Percentiles rank a stretch among this genome's conserved stretches.
phyloP scores from a whole-genome alignment of 1,284 basidiomycete genomes.

The Moniliella sp. region DNA sequence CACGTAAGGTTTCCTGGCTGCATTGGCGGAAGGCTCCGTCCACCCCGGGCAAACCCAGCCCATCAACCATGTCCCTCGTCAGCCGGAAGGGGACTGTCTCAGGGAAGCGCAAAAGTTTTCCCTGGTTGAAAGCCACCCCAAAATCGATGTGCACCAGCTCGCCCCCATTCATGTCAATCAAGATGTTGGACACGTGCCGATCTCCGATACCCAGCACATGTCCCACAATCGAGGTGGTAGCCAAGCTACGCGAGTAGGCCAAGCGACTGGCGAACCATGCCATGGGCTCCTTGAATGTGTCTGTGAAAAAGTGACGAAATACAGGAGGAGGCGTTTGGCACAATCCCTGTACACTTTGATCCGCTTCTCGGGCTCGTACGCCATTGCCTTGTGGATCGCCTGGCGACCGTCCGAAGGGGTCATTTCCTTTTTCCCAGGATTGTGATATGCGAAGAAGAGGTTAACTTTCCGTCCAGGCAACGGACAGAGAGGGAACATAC shows the following conservation, averaged over 20 bases:
- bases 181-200: slow-evolving; percentile 73
- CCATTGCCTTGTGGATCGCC: slow-evolving; percentile 8
- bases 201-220: slow-evolving; percentile 81
- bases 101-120: slow-evolving; percentile 56
- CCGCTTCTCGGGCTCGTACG: slow-evolving; percentile 13
- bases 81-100: slow-evolving; percentile 85
- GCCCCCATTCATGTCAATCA: slow-evolving; percentile 61
- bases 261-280: slow-evolving; percentile 82
- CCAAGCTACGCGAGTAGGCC: slow-evolving; percentile 71
- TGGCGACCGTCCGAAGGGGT: not conserved
- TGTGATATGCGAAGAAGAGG: slow-evolving; percentile 1
- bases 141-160: slow-evolving; percentile 86
- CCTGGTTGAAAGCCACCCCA: slow-evolving; percentile 86
- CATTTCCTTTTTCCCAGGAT: not conserved
- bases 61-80: slow-evolving; percentile 78
- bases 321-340: slow-evolving; percentile 53
- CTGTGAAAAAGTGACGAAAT: slow-evolving; percentile 80
- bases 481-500: slow-evolving; percentile 1
- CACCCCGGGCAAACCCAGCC: slow-evolving; percentile 68
- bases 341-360: slow-evolving; percentile 40
- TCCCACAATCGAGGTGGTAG: slow-evolving; percentile 79
- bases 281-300: slow-evolving; percentile 63
- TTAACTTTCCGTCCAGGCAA: not conserved
- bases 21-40: slow-evolving; percentile 86
- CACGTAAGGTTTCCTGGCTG: slow-evolving; percentile 75